Evolutionary conservation across 805 yeast species (phyloP), one percentile per base, ranked within the genome.

Genomic region (Candida insectalens): DNA sequence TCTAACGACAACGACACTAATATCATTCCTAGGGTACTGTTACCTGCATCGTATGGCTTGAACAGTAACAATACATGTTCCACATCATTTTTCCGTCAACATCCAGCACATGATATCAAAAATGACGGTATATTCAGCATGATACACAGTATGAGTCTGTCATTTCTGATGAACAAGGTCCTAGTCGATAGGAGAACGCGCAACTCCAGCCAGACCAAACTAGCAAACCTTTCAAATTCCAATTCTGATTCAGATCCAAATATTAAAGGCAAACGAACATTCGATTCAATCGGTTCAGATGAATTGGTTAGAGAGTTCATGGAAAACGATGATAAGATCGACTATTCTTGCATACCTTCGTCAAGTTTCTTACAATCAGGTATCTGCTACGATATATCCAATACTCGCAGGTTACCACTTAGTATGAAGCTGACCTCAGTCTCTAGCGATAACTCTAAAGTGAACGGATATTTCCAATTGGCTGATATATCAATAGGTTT

Each of bases 281-380:
- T n/a, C 19, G 18, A 20, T 6, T 10, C 6, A 5, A 21, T 21
- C 2, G 27, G 15, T 12, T n/a, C 6, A 5, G 33, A 19, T 23
- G 10, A 6, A 5, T n/a, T 22, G 3, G 19, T 26, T 12, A 15
- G 30, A 7, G 19, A 14, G 6, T 14, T 20, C 18, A 21, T 20
- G 25, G 19, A 19, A 12, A 12, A 15, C 12, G 25, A 10, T 13
- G 33, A 25, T 6, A n/a, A n/a, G 8, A 7, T 7, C 15, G 10
- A 8, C 23, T 8, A 21, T 21, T 21, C 8, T 27, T 19, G 19
- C 7, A 16, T 27, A 16, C 13, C 32, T 6, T 6, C 28, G 1
- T 48, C 53, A 2, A 47, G 56, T 27, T 53, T 47, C 38, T 34
- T 49, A 4, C 44, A 45, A 33, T 43, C 54, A 1, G 58, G 58